Conservation (phyloP, 2,329 filamentous ascomycete species). For the Trichoderma sp. region DNA sequence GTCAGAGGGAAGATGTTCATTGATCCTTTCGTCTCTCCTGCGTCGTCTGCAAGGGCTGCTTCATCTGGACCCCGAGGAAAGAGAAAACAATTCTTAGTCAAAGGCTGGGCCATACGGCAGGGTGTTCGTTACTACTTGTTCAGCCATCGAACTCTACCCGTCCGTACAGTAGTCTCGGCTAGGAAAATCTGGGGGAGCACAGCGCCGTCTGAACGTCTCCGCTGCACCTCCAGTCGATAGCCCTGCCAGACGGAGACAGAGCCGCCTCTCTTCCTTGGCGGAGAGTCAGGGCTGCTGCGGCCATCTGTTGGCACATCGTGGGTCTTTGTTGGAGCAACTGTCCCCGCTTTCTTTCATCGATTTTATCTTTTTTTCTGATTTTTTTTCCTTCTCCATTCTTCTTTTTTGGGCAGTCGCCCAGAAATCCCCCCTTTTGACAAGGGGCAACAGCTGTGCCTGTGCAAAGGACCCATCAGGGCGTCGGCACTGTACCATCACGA, state of each 20-base stretch:
- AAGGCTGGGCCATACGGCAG: neutral
- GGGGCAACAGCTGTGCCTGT: slow-evolving; percentile 17
- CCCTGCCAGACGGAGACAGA: neutral
- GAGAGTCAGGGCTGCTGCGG: slow-evolving; percentile 9
- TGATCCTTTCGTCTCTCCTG: neutral
- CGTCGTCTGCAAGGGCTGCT: neutral
- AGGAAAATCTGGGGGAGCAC: slow-evolving; percentile 23
- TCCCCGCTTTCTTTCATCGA: slow-evolving; percentile 2
- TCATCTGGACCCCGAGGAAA: slow-evolving; percentile 15
- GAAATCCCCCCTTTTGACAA: slow-evolving; percentile 5
- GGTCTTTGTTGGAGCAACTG: neutral
- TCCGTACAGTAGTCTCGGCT: slow-evolving; percentile 17
- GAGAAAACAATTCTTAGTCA: neutral
- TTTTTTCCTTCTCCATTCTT: neutral
- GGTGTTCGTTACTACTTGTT: neutral
- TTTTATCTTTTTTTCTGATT: neutral
- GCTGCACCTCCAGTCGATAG: neutral
- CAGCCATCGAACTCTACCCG: neutral
- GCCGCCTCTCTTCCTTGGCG: neutral
- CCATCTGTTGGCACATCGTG: slow-evolving; percentile 23
- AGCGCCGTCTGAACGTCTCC: slow-evolving; percentile 11
- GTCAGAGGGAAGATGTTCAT: neutral
- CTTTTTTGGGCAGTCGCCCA: neutral
- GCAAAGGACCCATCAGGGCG: slow-evolving; percentile 22
- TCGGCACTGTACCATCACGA: slow-evolving; percentile 37